These are phyloP conservation scores for Rubroshorea leprosula DNA, from an alignment of 345 rosid species.

Conservation along the genomic window DNA sequence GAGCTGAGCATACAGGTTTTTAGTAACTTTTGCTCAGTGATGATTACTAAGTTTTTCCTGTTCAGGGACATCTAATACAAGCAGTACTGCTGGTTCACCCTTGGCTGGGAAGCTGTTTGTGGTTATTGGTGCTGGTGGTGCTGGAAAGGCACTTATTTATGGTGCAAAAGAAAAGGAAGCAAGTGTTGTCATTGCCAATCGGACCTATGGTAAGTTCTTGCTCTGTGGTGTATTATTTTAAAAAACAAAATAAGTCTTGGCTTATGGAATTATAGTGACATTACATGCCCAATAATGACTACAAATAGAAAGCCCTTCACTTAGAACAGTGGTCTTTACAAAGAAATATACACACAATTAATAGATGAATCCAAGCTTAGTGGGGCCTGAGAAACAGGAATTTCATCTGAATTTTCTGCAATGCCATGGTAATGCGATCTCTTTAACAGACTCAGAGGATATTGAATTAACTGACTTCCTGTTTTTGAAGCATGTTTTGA, in stretches of 20 bases:
- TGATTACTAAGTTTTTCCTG: conserved; percentile 12
- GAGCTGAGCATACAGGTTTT: too few relatives aligned
- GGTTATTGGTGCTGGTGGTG: conserved; percentile 94
- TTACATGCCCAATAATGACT: too few relatives aligned
- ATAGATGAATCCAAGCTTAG: too few relatives aligned
- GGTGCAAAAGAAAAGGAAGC: conserved; percentile 94
- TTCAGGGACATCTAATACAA: conserved; percentile 38
- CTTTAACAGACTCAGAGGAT: not conserved
- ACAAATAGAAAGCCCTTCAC: too few relatives aligned
- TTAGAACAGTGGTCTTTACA: too few relatives aligned
- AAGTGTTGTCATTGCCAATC: conserved; percentile 75
- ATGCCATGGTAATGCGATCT: not conserved
- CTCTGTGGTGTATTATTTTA: too few relatives aligned
- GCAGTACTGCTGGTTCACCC: conserved; percentile 38
- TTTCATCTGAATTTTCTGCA: too few relatives aligned
- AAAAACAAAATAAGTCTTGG: too few relatives aligned
- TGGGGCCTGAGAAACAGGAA: too few relatives aligned
- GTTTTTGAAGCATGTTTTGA: conserved; percentile 57
- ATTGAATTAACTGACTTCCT: not conserved
- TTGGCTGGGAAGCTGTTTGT: conserved; percentile 76
- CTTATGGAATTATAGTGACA: too few relatives aligned
- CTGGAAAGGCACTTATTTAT: conserved; percentile 90
- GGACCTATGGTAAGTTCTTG: conserved; percentile 56
- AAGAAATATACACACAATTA: too few relatives aligned
- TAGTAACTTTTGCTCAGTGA: conserved; percentile 10